phyloP scores from a whole-genome alignment of 1,284 basidiomycete species.

The Cutaneotrichosporon curvatum region DNA sequence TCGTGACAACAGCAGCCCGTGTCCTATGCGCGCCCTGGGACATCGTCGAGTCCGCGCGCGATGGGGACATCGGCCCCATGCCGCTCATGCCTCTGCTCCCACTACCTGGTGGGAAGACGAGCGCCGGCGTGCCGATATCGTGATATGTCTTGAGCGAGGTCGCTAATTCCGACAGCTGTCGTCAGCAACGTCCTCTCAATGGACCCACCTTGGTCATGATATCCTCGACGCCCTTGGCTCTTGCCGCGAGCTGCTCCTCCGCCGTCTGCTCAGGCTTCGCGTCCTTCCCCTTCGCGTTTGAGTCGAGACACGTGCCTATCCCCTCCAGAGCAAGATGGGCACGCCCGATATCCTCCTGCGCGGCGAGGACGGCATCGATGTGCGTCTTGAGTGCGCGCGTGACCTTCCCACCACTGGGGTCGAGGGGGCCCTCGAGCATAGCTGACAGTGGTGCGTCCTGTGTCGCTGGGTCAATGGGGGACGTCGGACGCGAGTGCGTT shows the following conservation, averaged over 20 bases:
- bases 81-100: too few species aligned
- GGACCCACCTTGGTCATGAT: constrained; percentile 15
- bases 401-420: constrained; percentile 10
- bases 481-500: background rate
- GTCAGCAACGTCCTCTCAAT: constrained; percentile 4
- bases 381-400: constrained; percentile 11
- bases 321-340: constrained; percentile 15
- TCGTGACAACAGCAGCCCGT: background rate
- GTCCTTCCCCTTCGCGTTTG: background rate
- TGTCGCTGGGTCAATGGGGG: background rate
- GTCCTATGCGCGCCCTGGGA: background rate
- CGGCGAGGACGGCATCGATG: constrained; percentile 13
- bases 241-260: constrained; percentile 1
- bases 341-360: constrained; percentile 16
- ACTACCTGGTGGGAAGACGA: constrained; percentile 10
- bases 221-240: constrained; percentile 11
- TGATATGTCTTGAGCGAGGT: constrained; percentile 13
- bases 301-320: constrained; percentile 1
- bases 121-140: constrained; percentile 12
- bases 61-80: background rate
- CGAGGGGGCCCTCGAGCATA: constrained; percentile 12
- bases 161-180: constrained; percentile 13
- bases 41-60: background rate
- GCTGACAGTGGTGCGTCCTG: background rate
- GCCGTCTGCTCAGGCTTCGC: background rate